Base-by-base conservation (phyloP, 1,139 yeast genomes). In the Nakaseomyces sp. region DNA sequence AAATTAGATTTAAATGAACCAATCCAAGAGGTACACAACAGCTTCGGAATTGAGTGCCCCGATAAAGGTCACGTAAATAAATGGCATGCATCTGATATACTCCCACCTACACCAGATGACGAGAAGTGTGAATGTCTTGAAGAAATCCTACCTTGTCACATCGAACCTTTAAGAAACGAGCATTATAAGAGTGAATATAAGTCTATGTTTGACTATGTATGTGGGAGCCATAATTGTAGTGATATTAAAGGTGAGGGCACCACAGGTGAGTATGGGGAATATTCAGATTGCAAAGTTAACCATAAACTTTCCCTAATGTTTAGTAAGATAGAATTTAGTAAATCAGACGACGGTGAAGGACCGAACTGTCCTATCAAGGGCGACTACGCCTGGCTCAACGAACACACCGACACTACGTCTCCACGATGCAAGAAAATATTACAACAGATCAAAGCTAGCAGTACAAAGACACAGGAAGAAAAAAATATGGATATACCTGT, bases 51-150 rank as follows among this genome's bases (percentile, higher is more conserved):
- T 8, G 7, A 18, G 3, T 39, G 41, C 2, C 33, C 44, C 12
- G 44, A 49, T 3, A 45, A 43, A 25, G 51, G 28, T 12, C 16
- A 13, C n/a, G n/a, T 50, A 31, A 47, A 46, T 5, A 42, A 49
- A 12, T 76, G 80, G 79, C 59, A 66, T 37, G 77, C 73, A 1
- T 65, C 74, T 8, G 54, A 56, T 9, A 51, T 49, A 1, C 56
- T 79, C 29, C 87, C 88, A 1, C 72, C 68, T 3, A 66, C 74
- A 0, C 88, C 88, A 7, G 71, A 77, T 51, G 50, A 61, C 4
- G 68, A 66, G 2, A 71, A 72, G 49, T 81, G 88, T 61, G 71
- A 70, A 38, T 80, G 87, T 56, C 62, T 78, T 47, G 73, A 73
- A 55, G 58, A 70, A 6, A 60, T 73, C 1, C 61, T 77, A 37